Percentiles rank a stretch among this genome's conserved stretches.
These are phyloP conservation scores for Melampsora americana DNA, from an alignment of 1,284 basidiomycete genomes.

Conservation along the genomic window DNA sequence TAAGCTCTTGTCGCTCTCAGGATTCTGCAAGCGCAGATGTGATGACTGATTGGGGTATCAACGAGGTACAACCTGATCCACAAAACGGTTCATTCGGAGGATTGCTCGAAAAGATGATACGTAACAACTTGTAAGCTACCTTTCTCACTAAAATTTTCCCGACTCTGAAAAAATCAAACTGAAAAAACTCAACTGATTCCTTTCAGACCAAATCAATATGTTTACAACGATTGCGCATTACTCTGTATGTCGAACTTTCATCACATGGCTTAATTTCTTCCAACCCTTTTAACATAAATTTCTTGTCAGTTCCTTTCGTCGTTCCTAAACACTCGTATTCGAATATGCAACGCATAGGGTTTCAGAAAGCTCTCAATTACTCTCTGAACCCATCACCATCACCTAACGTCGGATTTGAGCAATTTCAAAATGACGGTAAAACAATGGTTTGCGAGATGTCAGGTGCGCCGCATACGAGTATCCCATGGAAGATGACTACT, in stretches of 20 bases:
- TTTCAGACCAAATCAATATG: constrained; percentile 33
- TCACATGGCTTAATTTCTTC: not conserved
- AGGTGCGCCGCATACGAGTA: not conserved
- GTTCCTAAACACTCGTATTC: constrained; percentile 27
- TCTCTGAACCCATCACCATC: constrained; percentile 6
- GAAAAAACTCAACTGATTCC: no score
- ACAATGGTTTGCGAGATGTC: constrained; percentile 20
- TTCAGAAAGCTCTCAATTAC: constrained; percentile 34
- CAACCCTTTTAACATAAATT: not conserved
- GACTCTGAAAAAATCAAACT: not conserved
- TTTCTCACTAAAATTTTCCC: not conserved
- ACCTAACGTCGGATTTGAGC: constrained; percentile 1
- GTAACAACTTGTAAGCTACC: constrained; percentile 10
- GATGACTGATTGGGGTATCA: constrained; percentile 38
- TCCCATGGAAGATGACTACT: no score
- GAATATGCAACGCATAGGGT: constrained; percentile 17
- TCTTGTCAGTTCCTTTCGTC: constrained; percentile 34
- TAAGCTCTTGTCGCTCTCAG: not conserved
- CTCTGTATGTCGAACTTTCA: constrained; percentile 1
- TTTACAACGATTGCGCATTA: constrained; percentile 33
- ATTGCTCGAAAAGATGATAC: constrained; percentile 30
- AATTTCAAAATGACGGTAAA: not conserved
- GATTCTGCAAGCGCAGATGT: constrained; percentile 38
- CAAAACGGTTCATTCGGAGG: constrained; percentile 34
- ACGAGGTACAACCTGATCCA: constrained; percentile 34